Conservation (phyloP, 2,329 filamentous ascomycete species). For the Pestalotiopsis sp. region DNA sequence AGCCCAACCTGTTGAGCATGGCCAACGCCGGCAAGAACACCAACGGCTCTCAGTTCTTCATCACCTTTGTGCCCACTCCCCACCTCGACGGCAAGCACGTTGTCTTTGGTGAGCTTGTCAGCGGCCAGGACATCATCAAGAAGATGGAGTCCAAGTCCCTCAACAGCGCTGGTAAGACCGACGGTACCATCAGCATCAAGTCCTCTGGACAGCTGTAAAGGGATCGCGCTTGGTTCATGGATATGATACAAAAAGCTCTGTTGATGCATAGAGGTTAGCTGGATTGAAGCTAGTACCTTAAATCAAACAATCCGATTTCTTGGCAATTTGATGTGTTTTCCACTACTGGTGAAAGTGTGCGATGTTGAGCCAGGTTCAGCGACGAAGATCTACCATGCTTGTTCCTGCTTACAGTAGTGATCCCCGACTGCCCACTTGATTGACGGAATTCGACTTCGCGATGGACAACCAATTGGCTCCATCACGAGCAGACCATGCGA, state of each 20-base stretch:
- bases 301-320: background rate
- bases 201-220: background rate
- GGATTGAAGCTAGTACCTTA: background rate
- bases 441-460: background rate
- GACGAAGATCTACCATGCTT: background rate
- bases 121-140: background rate
- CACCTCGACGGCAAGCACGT: slow-evolving; percentile 85
- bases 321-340: background rate
- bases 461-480: background rate
- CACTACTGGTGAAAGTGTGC: background rate
- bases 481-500: background rate
- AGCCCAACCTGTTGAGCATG: slow-evolving; percentile 85
- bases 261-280: background rate
- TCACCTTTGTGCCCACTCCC: slow-evolving; percentile 87
- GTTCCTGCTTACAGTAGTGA: background rate
- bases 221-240: background rate
- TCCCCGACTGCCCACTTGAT: background rate
- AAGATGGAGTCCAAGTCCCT: slow-evolving; percentile 39
- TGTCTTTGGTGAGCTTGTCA: slow-evolving; percentile 76
- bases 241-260: background rate
- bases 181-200: slow-evolving; percentile 54
- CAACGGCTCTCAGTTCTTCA: slow-evolving; percentile 98
- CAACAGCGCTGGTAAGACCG: slow-evolving; percentile 58
- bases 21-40: slow-evolving; percentile 96
- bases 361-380: background rate